Conservation (phyloP, 306 rosid species). For the Citrullus amarus region DNA sequence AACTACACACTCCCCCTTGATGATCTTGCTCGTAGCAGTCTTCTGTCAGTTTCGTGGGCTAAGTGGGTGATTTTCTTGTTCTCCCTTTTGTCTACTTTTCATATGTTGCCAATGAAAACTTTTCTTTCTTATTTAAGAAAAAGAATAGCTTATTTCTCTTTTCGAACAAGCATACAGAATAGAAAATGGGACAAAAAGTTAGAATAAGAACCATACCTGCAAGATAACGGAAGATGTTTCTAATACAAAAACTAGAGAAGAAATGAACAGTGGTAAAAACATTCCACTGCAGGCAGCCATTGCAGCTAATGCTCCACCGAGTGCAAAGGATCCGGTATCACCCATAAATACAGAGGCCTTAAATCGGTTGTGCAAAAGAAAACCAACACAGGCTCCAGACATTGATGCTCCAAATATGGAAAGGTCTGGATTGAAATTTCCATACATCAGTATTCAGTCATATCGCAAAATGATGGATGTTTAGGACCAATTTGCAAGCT, state of each 20-base stretch:
- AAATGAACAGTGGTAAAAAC: slow-evolving; percentile 77
- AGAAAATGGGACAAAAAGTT: background rate
- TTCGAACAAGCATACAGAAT: background rate
- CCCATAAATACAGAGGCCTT: slow-evolving; percentile 91
- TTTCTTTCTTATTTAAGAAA: background rate
- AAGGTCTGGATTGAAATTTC: slow-evolving; percentile 47
- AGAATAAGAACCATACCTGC: slow-evolving; percentile 38
- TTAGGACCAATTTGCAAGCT: background rate
- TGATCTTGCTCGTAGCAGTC: background rate
- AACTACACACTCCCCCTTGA: background rate
- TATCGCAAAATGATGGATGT: background rate
- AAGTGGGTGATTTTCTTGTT: background rate
- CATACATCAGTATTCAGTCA: slow-evolving; percentile 8
- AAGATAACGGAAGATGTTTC: slow-evolving; percentile 62
- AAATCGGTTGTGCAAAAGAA: slow-evolving; percentile 85
- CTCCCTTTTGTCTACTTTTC: background rate
- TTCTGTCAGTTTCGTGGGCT: background rate
- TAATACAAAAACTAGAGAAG: slow-evolving; percentile 59
- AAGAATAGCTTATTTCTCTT: background rate
- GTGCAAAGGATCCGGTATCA: slow-evolving; percentile 78
- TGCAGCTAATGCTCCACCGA: slow-evolving; percentile 89
- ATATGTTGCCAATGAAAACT: background rate
- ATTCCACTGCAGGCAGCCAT: slow-evolving; percentile 96
- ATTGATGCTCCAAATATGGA: slow-evolving; percentile 93
- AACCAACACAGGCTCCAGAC: slow-evolving; percentile 99